Conservation (phyloP, 2,329 filamentous ascomycete species). For the Falciphora oryzae region DNA sequence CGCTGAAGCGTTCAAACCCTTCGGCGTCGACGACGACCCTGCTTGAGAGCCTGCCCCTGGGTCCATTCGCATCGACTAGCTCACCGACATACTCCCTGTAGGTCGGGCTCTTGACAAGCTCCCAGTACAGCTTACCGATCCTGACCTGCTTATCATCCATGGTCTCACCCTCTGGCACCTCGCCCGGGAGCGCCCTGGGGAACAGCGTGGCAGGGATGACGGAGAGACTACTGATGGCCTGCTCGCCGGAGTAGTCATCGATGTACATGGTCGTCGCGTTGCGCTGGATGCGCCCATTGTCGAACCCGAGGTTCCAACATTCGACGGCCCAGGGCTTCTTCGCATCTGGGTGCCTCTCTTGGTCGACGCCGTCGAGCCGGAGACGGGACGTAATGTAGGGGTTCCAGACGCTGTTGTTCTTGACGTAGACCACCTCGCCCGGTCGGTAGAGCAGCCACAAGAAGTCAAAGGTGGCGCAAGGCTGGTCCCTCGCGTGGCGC, state of each 20-base stretch:
- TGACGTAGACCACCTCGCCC: constrained; percentile 37
- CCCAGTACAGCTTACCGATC: constrained; percentile 41
- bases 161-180: constrained; percentile 20
- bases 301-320: constrained; percentile 37
- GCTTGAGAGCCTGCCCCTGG: constrained; percentile 23
- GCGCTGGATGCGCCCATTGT: constrained; percentile 28
- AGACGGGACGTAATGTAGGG: constrained; percentile 36
- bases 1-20: constrained; percentile 31
- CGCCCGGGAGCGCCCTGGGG: constrained; percentile 25
- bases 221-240: constrained; percentile 33
- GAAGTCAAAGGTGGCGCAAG: constrained; percentile 38
- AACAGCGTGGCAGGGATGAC: constrained; percentile 39
- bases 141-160: constrained; percentile 32
- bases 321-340: constrained; percentile 22
- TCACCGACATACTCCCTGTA: constrained; percentile 42
- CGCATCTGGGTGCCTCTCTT: constrained; percentile 6
- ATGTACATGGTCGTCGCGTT: constrained; percentile 32
- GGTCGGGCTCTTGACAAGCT: constrained; percentile 36
- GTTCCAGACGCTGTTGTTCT: constrained; percentile 31
- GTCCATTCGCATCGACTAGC: constrained; percentile 25
- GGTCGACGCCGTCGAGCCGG: constrained; percentile 4
- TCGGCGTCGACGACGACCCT: constrained; percentile 38
- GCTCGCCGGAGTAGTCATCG: constrained; percentile 36
- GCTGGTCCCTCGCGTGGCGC: constrained; percentile 30
- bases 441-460: constrained; percentile 43